phyloP scores from a whole-genome alignment of 495 filamentous ascomycete species.

The Xylaria longipes region DNA sequence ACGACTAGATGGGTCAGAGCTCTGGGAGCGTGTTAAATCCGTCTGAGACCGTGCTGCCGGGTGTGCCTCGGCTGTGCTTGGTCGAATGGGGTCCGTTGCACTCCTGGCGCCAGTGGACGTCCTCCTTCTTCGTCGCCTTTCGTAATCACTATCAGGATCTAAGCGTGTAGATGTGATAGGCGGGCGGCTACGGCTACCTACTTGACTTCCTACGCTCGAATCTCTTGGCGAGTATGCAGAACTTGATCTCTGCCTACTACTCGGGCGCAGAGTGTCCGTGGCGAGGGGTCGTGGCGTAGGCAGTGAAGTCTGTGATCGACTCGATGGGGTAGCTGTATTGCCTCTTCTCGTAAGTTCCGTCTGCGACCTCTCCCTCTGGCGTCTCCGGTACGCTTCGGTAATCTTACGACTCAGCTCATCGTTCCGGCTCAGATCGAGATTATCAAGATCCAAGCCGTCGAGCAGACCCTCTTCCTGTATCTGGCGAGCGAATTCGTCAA shows the following conservation, averaged over 20 bases:
- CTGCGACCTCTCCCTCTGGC: conserved; percentile 63
- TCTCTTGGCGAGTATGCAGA: conserved; percentile 46
- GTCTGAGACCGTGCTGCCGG: conserved; percentile 63
- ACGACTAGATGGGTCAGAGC: conserved; percentile 37
- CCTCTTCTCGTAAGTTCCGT: conserved; percentile 46
- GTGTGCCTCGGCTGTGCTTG: conserved; percentile 46
- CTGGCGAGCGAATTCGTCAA: conserved; percentile 84
- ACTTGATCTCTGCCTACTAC: conserved; percentile 48
- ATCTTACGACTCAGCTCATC: conserved; percentile 89
- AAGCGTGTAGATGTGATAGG: conserved; percentile 52
- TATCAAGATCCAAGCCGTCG: conserved; percentile 83
- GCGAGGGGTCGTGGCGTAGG: conserved; percentile 38
- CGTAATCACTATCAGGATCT: conserved; percentile 50
- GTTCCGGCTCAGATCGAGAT: conserved; percentile 76
- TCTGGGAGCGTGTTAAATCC: conserved; percentile 59
- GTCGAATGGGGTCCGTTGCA: conserved; percentile 48
- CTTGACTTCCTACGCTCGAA: conserved; percentile 42
- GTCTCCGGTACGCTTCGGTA: conserved; percentile 80
- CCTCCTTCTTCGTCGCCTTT: conserved; percentile 49
- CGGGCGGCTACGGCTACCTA: conserved; percentile 51
- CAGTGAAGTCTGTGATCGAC: conserved; percentile 37
- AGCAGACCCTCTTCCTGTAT: conserved; percentile 88
- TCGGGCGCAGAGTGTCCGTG: conserved; percentile 40
- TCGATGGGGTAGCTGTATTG: conserved; percentile 44
- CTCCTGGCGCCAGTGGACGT: conserved; percentile 50